phyloP scores from a whole-genome alignment of 352 stramenopile genomes.

The Elongisporangium undulatum region DNA sequence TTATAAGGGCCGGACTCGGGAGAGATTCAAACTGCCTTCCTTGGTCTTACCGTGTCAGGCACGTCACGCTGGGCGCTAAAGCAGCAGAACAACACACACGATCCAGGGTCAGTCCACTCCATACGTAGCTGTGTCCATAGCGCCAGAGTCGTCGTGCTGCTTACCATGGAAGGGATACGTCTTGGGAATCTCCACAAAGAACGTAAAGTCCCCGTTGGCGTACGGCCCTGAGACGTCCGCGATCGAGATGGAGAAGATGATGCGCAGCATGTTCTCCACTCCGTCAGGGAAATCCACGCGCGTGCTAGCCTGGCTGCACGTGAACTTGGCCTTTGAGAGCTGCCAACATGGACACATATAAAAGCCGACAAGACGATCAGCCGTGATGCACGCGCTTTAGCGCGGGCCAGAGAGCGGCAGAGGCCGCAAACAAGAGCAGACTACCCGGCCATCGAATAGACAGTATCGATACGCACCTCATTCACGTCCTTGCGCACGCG shows the following conservation, averaged over 20 bases:
- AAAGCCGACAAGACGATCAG: background rate
- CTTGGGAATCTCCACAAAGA: constrained; percentile 84
- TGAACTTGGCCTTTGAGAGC: constrained; percentile 81
- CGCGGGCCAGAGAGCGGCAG: background rate
- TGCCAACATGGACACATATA: constrained; percentile 10
- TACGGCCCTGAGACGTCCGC: constrained; percentile 67
- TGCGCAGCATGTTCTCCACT: constrained; percentile 68
- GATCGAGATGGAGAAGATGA: constrained; percentile 83
- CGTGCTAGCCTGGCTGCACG: constrained; percentile 68
- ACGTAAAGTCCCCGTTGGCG: constrained; percentile 82
- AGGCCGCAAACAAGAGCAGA: constrained; percentile 6
- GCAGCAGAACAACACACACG: constrained; percentile 1
- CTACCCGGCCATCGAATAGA: too few species aligned
- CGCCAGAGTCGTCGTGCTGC: background rate
- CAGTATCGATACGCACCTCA: constrained; percentile 33
- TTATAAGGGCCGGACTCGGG: background rate
- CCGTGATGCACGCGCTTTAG: background rate
- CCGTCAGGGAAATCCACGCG: constrained; percentile 83
- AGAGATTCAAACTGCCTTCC: background rate
- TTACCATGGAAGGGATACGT: constrained; percentile 84
- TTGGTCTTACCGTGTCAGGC: constrained; percentile 50
- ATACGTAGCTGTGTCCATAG: background rate
- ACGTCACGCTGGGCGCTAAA: constrained; percentile 66
- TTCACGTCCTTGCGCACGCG: constrained; percentile 86
- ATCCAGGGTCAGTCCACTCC: constrained; percentile 1